phyloP scores from a whole-genome alignment of 2,329 filamentous ascomycete species.

The Venturia carpophila region DNA sequence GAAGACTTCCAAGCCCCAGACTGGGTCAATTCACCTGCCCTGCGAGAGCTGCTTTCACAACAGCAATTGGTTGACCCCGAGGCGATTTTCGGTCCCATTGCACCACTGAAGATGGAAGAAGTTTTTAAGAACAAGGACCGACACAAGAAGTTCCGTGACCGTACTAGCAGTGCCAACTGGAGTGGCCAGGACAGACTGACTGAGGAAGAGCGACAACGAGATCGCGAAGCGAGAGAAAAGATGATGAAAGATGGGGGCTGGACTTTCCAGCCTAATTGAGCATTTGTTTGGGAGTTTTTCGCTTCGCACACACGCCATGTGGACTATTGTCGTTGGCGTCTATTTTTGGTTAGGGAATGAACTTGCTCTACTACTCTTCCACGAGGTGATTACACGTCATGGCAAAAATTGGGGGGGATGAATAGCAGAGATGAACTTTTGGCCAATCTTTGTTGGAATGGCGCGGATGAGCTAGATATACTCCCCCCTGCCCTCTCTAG shows the following conservation, averaged over 20 bases:
- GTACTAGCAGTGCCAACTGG: conserved; percentile 96
- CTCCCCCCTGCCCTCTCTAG: too few relatives aligned
- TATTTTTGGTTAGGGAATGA: conserved; percentile 1
- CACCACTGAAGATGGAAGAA: conserved; percentile 88
- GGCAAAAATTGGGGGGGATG: neutral
- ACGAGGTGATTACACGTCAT: neutral
- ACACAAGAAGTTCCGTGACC: conserved; percentile 77
- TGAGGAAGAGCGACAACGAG: conserved; percentile 75
- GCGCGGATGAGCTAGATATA: too few relatives aligned
- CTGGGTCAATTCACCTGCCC: conserved; percentile 84
- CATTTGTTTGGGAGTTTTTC: neutral
- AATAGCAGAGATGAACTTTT: neutral
- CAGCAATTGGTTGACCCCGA: conserved; percentile 84
- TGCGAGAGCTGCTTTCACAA: conserved; percentile 64
- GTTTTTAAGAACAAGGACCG: conserved; percentile 88
- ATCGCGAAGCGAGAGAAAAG: conserved; percentile 70
- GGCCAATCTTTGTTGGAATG: neutral
- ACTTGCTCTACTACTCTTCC: neutral
- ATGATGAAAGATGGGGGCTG: conserved; percentile 78
- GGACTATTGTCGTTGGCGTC: neutral
- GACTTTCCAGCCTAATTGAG: conserved; percentile 46
- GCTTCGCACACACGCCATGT: neutral
- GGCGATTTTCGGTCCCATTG: conserved; percentile 80
- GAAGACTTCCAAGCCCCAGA: conserved; percentile 60
- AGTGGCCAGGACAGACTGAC: conserved; percentile 73